These are phyloP conservation scores for Collybiopsis luxurians DNA, from an alignment of 768 basidiomycete genomes.

Conservation along the genomic window DNA sequence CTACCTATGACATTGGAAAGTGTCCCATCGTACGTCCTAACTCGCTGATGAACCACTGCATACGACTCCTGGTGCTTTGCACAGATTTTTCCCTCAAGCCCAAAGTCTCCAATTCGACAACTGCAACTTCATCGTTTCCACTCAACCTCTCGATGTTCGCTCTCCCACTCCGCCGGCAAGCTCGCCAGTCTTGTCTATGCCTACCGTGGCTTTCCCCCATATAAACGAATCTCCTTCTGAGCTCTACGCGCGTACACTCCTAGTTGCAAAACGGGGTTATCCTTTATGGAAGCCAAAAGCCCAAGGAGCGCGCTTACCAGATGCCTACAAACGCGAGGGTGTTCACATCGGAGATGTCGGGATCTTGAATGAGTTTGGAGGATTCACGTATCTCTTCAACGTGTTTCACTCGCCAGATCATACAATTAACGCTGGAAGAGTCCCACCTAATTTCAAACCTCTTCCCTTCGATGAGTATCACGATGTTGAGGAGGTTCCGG, in stretches of 20 bases:
- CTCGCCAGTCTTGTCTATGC: too few species aligned
- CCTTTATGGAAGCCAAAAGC: slow-evolving; percentile 25
- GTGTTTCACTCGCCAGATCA: slow-evolving; percentile 18
- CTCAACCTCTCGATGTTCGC: too few species aligned
- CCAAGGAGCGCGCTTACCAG: slow-evolving; percentile 4
- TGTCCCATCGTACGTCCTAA: too few species aligned
- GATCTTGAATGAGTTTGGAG: slow-evolving; percentile 20
- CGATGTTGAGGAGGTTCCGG: background rate
- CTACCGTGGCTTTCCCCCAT: too few species aligned
- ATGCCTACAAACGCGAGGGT: slow-evolving; percentile 16
- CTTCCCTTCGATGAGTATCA: slow-evolving; percentile 1
- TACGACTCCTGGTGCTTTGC: too few species aligned
- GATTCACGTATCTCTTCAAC: slow-evolving; percentile 29
- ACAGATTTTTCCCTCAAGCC: too few species aligned
- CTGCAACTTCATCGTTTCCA: too few species aligned
- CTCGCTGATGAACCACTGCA: too few species aligned
- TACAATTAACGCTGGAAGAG: slow-evolving; percentile 19
- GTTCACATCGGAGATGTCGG: slow-evolving; percentile 29
- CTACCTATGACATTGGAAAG: too few species aligned
- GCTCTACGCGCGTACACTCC: slow-evolving; percentile 17
- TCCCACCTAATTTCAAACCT: slow-evolving; percentile 20
- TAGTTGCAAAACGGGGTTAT: slow-evolving; percentile 19
- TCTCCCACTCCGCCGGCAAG: too few species aligned
- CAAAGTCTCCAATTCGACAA: too few species aligned
- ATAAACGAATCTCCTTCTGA: background rate